Evolutionary conservation across 2,329 filamentous ascomycete species (phyloP), one percentile per base, ranked within the genome.

Genomic region (Parastagonospora nodorum): DNA sequence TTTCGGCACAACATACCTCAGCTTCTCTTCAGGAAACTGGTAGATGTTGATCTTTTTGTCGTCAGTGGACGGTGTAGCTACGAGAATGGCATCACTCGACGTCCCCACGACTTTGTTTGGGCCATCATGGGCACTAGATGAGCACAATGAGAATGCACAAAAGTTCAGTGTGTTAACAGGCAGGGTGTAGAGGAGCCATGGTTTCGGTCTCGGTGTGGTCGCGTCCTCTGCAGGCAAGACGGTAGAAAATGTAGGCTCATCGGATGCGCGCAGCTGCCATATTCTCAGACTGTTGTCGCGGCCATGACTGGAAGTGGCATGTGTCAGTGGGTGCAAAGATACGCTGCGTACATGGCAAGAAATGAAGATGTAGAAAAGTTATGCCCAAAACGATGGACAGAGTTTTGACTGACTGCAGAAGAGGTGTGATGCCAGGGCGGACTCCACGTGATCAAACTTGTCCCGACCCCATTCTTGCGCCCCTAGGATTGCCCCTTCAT

Each of bases 81-180:
- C 72, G 5, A 95, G 75, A 5, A 90, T 77, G 1, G 72, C 64
- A 4, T 63, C 61, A 45, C 57, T 45, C 30, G 45, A 36, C 8
- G 39, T 15, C 6, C 14, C n/a, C 8, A 19, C 8, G 5, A 28
- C 14, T 24, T 29, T 30, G 24, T 30, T n/a, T 15, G 24, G n/a
- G 5, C 12, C 12, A 19, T 32, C n/a, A 32, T 12, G 10, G n/a
- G 12, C 15, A 15, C 33, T 15, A 30, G 42, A 31, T n/a, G 40
- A 44, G 50, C 87, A 87, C 54, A 82, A 80, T 2, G 88, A 82
- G 71, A 96, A 96, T 1, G 88, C 83, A 70, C 94, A 99, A 71
- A 97, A 99, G 69, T 97, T 99, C 77, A 97, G 84, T 1, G 93
- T 91, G 67, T 97, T 97, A 37, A 97, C 91, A 5, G 89, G 81